Base-by-base conservation (phyloP, 805 yeast species). In the Starmerella bacillaris region DNA sequence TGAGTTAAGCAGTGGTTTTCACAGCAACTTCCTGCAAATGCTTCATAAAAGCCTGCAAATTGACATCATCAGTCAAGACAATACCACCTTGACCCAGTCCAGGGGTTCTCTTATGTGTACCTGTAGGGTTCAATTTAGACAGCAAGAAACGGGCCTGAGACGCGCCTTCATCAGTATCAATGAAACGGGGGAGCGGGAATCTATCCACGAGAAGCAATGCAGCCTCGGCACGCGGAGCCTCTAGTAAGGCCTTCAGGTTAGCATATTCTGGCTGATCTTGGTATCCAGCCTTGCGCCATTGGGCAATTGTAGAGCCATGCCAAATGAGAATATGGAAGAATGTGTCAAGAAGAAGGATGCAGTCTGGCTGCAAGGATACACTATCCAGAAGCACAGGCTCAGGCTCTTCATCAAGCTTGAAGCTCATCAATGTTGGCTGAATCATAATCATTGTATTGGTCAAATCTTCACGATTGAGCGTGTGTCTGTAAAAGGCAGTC, bases 101-200 rank as follows among this genome's bases (percentile, higher is more conserved):
- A 21, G 29, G 21, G 18, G 54, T 59, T 44, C 70, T 68, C 54
- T 75, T 72, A 54, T 78, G 77, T 27, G 84, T 75, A 44, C 78
- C 82, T 31, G 94, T 77, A 27, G 98, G 98, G 57, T 92, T 89
- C 57, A 89, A 71, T 60, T 83, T 89, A 20, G 95, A 80, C 58
- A 82, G 73, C 58, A 89, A 67, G 67, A 89, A 89, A 60, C 99
- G 74, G 2, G 96, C 95, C 61, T 89, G 99, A 12, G 95, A 84
- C 37, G 94, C 95, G 50, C 98, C 96, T 49, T 86, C 95, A 55
- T 86, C 95, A 40, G 94, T 82, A 50, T 86, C 94, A 48, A 89
- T 84, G 53, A 86, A 89, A 59, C 98, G 72, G 32, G 99, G 99
- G 52, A 89, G 66, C 49, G 99, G 99, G 72, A 82, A 86, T 54